Conservation (phyloP, 2,329 filamentous ascomycete species). For the Blastomyces parvus region DNA sequence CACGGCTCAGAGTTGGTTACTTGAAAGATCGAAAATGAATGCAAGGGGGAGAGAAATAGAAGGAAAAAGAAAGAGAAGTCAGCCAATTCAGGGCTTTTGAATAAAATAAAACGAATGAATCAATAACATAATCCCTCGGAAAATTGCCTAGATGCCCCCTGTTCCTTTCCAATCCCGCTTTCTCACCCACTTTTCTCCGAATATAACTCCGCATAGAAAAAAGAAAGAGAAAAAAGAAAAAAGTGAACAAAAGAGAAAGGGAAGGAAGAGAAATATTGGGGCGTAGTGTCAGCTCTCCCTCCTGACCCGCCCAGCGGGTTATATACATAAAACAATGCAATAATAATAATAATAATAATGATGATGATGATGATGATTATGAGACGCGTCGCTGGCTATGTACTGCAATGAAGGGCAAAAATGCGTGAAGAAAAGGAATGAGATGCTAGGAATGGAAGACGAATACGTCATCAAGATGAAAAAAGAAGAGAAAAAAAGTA, state of each 20-base stretch:
- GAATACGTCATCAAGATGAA: neutral
- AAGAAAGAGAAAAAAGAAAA: neutral
- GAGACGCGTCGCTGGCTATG: neutral
- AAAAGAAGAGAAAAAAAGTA: neutral
- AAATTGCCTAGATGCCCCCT: neutral
- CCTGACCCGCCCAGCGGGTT: constrained; percentile 8
- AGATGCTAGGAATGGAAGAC: neutral
- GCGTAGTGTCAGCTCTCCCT: neutral
- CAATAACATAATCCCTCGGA: neutral
- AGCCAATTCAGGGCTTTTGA: too few species aligned
- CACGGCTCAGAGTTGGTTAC: neutral
- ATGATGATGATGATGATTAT: neutral
- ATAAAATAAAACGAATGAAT: neutral
- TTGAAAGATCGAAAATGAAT: neutral
- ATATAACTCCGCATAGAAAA: constrained; percentile 1
- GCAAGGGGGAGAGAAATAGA: too few species aligned
- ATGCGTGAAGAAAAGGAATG: neutral
- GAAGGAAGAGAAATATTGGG: neutral
- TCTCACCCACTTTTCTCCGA: neutral
- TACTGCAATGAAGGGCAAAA: neutral
- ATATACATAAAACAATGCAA: too few species aligned
- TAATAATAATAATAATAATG: neutral
- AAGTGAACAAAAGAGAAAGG: neutral
- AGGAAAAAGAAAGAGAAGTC: neutral
- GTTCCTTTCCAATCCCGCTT: neutral